Percentiles rank a stretch among this genome's conserved stretches.
Conservation (phyloP, 2,329 filamentous ascomycete species). For the Fusarium sp. region DNA sequence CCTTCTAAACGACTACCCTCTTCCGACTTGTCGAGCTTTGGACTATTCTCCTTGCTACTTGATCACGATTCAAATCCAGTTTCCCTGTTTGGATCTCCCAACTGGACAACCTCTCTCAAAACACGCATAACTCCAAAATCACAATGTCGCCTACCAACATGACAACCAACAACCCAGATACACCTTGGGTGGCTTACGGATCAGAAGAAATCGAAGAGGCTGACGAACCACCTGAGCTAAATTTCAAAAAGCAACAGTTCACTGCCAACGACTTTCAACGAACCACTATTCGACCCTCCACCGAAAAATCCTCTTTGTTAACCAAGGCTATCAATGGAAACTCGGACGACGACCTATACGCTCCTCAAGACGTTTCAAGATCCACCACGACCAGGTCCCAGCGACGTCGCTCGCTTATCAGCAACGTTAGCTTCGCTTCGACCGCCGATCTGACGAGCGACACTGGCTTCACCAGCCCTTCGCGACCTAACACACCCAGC, state of each 20-base stretch:
- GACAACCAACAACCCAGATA: slow-evolving; percentile 47
- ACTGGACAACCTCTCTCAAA: slow-evolving; percentile 35
- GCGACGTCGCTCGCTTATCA: slow-evolving; percentile 77
- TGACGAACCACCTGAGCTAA: slow-evolving; percentile 87
- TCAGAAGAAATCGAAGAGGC: slow-evolving; percentile 79
- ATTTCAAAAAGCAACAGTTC: slow-evolving; percentile 46
- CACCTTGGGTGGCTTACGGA: slow-evolving; percentile 53
- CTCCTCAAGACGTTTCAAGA: slow-evolving; percentile 51
- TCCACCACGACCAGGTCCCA: slow-evolving; percentile 53
- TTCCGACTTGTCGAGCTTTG: slow-evolving; percentile 3
- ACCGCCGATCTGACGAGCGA: slow-evolving; percentile 96
- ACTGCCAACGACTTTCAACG: slow-evolving; percentile 59
- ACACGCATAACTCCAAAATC: slow-evolving; percentile 36
- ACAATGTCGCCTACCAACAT: slow-evolving; percentile 55
- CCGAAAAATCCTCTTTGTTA: slow-evolving; percentile 81
- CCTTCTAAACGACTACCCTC: slow-evolving; percentile 1
- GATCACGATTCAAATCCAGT: slow-evolving; percentile 16
- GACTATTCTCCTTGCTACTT: slow-evolving; percentile 14
- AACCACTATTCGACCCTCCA: slow-evolving; percentile 62
- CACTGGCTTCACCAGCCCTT: slow-evolving; percentile 88
- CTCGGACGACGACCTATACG: slow-evolving; percentile 68
- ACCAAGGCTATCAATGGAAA: slow-evolving; percentile 83
- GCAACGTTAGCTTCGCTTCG: slow-evolving; percentile 83
- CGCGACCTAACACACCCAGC: slow-evolving; percentile 88
- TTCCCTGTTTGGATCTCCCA: slow-evolving; percentile 19